phyloP scores from a whole-genome alignment of 768 basidiomycete species.

The Termitomyces sp. region DNA sequence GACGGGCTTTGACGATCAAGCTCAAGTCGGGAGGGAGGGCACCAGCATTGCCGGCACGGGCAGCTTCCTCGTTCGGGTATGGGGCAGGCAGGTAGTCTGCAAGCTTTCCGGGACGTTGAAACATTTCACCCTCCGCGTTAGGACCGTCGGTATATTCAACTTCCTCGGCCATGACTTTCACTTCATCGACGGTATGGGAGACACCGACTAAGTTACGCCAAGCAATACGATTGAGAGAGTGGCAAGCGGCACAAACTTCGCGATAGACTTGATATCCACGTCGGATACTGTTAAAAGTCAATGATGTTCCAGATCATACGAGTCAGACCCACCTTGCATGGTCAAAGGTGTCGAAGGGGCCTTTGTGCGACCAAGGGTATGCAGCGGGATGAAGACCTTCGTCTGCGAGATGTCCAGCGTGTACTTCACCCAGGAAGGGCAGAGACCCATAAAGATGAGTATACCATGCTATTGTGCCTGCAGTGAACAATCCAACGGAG shows the following conservation, averaged over 20 bases:
- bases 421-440: conserved; percentile 87
- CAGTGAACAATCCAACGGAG: conserved; percentile 71
- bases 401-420: conserved; percentile 88
- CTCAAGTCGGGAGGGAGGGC: conserved; percentile 96
- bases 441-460: conserved; percentile 87
- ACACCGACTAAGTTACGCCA: conserved; percentile 99
- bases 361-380: conserved; percentile 92
- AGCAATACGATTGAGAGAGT: conserved; percentile 97
- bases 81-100: conserved; percentile 94
- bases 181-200: conserved; percentile 91
- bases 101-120: conserved; percentile 96
- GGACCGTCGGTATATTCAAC: conserved; percentile 97
- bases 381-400: conserved; percentile 86
- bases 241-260: conserved; percentile 98
- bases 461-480: conserved; percentile 95
- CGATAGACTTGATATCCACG: conserved; percentile 97
- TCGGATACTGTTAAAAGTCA: conserved; percentile 62
- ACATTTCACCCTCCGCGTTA: conserved; percentile 94
- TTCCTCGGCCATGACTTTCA: conserved; percentile 90
- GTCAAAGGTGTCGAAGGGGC: conserved; percentile 87
- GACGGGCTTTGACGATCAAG: conserved; percentile 96
- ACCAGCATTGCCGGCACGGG: conserved; percentile 89
- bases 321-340: conserved; percentile 75
- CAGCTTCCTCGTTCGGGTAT: conserved; percentile 97
- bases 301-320: conserved; percentile 5